Evolutionary conservation across 306 rosid genomes (phyloP), one percentile per base, ranked within the genome.

Genomic region (Gastrolobium bilobum): DNA sequence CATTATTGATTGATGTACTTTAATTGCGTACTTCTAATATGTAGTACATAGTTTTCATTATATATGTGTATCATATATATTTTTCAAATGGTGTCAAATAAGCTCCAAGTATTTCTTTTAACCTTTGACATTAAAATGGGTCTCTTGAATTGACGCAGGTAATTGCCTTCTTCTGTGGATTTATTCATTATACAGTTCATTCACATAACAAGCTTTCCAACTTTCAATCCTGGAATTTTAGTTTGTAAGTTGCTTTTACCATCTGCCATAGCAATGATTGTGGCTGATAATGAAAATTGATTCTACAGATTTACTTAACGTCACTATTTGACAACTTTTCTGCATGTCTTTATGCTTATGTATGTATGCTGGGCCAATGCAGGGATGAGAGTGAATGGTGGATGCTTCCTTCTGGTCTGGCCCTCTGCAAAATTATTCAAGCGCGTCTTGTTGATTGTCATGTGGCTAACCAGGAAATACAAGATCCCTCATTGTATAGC

Each of bases 381-480:
- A 94, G 99, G 98, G 98, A 95, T 84, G 99, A 87, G 85, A 95
- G 96, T 80, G 99, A 91, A 80, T 95, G 99, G 98, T 95, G 99
- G 99, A 85, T 95, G 87, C 98, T 93, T 85, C 98, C 99, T 69
- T 83, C 86, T 54, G 93, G 97, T 54, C 86, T 95, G 76, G 87
- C 89, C 15, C 74, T 90, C 59, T 91, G 94, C 80, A 95, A 95
- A 85, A 47, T 93, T 11, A 83, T 95, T 79, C 98, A 95, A 85
- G 92, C 94, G 1, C 93, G 94, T 2, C 96, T 95, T 40, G 86
- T 95, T 40, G 95, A 93, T 82, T 81, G 82, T 78, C 99, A 93
- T 40, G 92, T 90, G 58, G 98, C 99, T 26, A 95, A 93, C 86
- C 99, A 87, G 87, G 99, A 95, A 78, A 91, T 95, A 76, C 95